Evolutionary conservation across 202 grass and related monocot genomes (phyloP).

Genomic region (Elaeis oleifera): DNA sequence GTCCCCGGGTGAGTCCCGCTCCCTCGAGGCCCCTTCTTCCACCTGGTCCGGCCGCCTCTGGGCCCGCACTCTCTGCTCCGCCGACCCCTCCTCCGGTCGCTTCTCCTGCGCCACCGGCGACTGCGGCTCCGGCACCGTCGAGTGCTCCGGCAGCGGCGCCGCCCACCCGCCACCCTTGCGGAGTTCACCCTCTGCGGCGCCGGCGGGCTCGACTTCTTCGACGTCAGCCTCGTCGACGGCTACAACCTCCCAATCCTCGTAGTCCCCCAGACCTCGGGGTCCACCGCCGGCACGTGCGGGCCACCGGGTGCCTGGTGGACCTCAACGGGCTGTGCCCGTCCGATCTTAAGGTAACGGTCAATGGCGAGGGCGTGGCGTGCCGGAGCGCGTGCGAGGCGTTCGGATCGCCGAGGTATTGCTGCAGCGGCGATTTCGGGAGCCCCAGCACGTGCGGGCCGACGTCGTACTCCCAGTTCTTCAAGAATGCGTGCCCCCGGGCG

Average conservation of each 20-base stretch:
- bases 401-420: constrained; percentile 48
- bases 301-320: constrained; percentile 59
- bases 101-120: constrained; percentile 50
- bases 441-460: constrained; percentile 53
- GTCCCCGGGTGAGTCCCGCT: constrained; percentile 40
- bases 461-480: constrained; percentile 69
- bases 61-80: constrained; percentile 40
- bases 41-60: constrained; percentile 63
- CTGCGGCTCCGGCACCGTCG: constrained; percentile 45
- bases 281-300: constrained; percentile 12
- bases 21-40: constrained; percentile 19
- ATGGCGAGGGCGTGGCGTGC: constrained; percentile 39
- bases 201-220: constrained; percentile 57
- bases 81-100: constrained; percentile 11
- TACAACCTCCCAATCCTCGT: constrained; percentile 58
- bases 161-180: constrained; percentile 38
- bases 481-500: constrained; percentile 65
- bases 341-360: constrained; percentile 36
- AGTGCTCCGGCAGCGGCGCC: constrained; percentile 45
- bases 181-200: constrained; percentile 57
- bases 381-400: constrained; percentile 75
- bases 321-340: constrained; percentile 53
- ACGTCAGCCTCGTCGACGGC: constrained; percentile 77
- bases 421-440: constrained; percentile 42
- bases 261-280: constrained; percentile 29